Evolutionary conservation across 164 flowering plant genomes (phyloP).

Genomic region (grape (Vitis vinifera)): DNA sequence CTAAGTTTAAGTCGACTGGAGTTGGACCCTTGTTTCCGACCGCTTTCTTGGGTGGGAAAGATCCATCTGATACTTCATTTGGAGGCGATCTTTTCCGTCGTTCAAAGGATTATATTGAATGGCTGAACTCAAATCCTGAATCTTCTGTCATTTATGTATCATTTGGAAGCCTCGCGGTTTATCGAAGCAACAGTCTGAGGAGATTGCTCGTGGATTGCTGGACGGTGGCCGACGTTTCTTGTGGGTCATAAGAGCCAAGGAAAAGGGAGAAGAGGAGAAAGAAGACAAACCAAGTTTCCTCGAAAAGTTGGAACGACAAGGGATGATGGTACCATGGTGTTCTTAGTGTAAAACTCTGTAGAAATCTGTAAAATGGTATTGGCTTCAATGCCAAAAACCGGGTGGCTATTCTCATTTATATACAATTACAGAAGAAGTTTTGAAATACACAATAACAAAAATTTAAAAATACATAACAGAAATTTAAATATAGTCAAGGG

Average conservation of each 20-base stretch:
- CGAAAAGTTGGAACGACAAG: conserved; percentile 20
- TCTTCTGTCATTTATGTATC: conserved; percentile 44
- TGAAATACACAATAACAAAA: too few relatives aligned
- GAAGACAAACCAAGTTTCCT: conserved; percentile 5
- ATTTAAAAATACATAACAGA: too few relatives aligned
- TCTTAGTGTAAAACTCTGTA: too few relatives aligned
- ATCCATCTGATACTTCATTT: conserved; percentile 21
- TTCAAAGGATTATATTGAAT: conserved; percentile 24
- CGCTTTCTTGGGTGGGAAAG: conserved; percentile 31
- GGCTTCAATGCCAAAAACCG: too few relatives aligned
- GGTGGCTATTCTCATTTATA: too few relatives aligned
- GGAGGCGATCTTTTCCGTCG: conserved; percentile 33
- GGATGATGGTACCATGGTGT: conserved; percentile 51
- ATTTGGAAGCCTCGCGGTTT: conserved; percentile 39
- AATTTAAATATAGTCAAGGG: too few relatives aligned
- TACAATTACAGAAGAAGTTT: too few relatives aligned
- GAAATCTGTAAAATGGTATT: too few relatives aligned
- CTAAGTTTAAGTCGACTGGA: conserved; percentile 18
- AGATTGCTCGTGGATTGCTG: conserved; percentile 31
- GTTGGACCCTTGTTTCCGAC: conserved; percentile 55
- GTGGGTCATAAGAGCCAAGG: conserved; percentile 38
- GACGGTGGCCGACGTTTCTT: conserved; percentile 31
- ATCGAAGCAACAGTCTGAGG: conserved; percentile 30
- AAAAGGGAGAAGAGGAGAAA: not conserved
- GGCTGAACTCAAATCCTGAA: conserved; percentile 43